Evolutionary conservation across 2,329 filamentous ascomycete genomes (phyloP).

Genomic region (Hypoxylon sp.): DNA sequence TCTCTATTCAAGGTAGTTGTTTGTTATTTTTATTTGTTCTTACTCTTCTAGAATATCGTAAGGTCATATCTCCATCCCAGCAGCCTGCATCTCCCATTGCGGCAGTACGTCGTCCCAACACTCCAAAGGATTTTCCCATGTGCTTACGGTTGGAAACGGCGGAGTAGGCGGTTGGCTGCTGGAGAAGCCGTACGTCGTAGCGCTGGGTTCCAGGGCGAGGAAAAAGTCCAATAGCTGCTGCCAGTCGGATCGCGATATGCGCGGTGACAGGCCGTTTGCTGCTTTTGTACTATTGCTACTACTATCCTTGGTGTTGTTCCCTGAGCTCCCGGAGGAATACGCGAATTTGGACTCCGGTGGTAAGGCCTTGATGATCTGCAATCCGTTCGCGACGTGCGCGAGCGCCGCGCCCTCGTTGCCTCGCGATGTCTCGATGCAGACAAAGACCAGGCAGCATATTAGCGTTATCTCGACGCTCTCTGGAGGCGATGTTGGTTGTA

Average conservation of each 20-base stretch:
- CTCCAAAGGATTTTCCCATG: slow-evolving; percentile 23
- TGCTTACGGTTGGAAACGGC: slow-evolving; percentile 7
- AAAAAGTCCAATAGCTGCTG: slow-evolving; percentile 42
- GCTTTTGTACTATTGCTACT: background rate
- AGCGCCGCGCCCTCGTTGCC: slow-evolving; percentile 47
- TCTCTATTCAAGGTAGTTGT: too few relatives aligned
- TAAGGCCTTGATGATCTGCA: slow-evolving; percentile 51
- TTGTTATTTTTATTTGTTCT: background rate
- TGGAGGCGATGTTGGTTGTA: slow-evolving; percentile 38
- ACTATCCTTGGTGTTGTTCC: background rate
- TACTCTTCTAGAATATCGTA: slow-evolving; percentile 1
- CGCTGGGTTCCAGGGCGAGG: slow-evolving; percentile 35
- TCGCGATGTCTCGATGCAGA: slow-evolving; percentile 52
- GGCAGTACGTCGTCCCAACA: slow-evolving; percentile 26
- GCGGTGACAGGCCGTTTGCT: slow-evolving; percentile 2
- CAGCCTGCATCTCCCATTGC: slow-evolving; percentile 25
- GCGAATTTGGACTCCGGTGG: slow-evolving; percentile 34
- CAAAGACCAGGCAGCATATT: slow-evolving; percentile 53
- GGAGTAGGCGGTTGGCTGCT: slow-evolving; percentile 23
- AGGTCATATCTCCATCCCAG: slow-evolving; percentile 10
- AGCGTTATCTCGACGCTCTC: slow-evolving; percentile 51
- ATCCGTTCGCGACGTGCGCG: slow-evolving; percentile 50
- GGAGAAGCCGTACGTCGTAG: slow-evolving; percentile 22
- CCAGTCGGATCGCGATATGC: slow-evolving; percentile 41
- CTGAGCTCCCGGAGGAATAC: background rate